Evolutionary conservation across 345 rosid genomes (phyloP), one percentile per base, ranked within the genome.

Genomic region (Schrenkiella parvula): DNA sequence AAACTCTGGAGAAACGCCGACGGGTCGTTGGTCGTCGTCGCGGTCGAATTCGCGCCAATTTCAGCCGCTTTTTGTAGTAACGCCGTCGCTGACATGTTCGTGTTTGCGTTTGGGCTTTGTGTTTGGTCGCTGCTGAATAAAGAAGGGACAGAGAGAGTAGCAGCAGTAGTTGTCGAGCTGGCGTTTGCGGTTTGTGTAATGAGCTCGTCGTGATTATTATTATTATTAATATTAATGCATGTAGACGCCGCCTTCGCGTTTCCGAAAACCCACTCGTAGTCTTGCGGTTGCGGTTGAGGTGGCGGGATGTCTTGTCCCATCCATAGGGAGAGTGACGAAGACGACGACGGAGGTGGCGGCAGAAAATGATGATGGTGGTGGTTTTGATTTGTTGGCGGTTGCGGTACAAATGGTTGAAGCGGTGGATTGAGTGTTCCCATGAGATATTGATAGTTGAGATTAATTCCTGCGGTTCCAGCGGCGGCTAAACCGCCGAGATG

Each of bases 61-160:
- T 88, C 90, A n/a, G 99, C 96, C 14, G 99, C 99, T 77, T 91
- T 95, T 65, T 91, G 99, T 71, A 95, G 72, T 67, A 95, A 84
- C 13, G 99, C 99, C 4, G 99, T 95, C 17, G 99, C 99, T 0
- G 98, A 91, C 95, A 91, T 89, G 19, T 76, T 89, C 22, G 77
- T 81, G 22, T 85, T 70, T 14, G 48, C 73, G 54, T 72, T 58
- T 43, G 29, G 23, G 42, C n/a, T 66, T 60, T 79, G 85, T 8
- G 72, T 76, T 19, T 79, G 88, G 52, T 87, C 88, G 10, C 78
- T 80, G 81, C 95, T 89, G 54, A 80, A 91, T 46, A 88, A 80
- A 52, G 93, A 95, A 76, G 97, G 96, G 47, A 88, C 88, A 4
- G 76, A 71, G 42, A 71, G 72, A 70, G 87, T 91, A 41, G 71